Base-by-base conservation (phyloP, 129 eudicot species). In the Pittosporum tobira region DNA sequence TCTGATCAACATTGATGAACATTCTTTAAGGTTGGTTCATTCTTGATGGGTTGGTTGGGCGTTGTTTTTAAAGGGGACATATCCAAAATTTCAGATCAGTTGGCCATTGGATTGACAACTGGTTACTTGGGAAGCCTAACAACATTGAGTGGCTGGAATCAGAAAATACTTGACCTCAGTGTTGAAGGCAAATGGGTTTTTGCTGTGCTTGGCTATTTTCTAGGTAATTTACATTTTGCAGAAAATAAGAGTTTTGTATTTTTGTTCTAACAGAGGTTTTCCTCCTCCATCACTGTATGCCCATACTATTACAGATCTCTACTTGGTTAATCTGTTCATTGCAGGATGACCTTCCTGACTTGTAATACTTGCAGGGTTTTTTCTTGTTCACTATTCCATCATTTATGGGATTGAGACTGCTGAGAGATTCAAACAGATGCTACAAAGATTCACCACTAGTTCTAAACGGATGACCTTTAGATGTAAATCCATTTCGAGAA, bases 81-180 rank as follows among this genome's bases (percentile, higher is more conserved):
- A 45, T 22, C 84, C 46, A 71, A 51, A n/a, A 43, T 93, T 19
- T 87, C 96, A 20, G 83, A 80, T 14, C 85, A 87, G 30, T 67
- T 93, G 38, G 96, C 96, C 1, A 75, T 93, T 29, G 99, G 99
- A 23, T 53, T 93, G 36, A 51, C 96, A 11, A 87, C 99, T 3
- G 96, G 96, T 62, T 93, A 84, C 64, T 57, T 93, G 19, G 99
- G 99, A 28, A 93, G 99, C 67, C 82, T 93, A 16, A 93, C 99
- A 60, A 93, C 96, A 55, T 93, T 93, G 68, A 93, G 99, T 57
- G 99, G 91, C 26, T 93, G 96, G 99, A 93, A 93, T 53, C 96
- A 87, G 75, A 87, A 83, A 76, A 83, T 93, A 91, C 83, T 93
- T 7, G 96, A 93, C 54, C 96, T 84, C 52, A 76, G 94, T 52